Evolutionary conservation across 768 basidiomycete genomes (phyloP).

Genomic region (Sporobolomyces roseus): DNA sequence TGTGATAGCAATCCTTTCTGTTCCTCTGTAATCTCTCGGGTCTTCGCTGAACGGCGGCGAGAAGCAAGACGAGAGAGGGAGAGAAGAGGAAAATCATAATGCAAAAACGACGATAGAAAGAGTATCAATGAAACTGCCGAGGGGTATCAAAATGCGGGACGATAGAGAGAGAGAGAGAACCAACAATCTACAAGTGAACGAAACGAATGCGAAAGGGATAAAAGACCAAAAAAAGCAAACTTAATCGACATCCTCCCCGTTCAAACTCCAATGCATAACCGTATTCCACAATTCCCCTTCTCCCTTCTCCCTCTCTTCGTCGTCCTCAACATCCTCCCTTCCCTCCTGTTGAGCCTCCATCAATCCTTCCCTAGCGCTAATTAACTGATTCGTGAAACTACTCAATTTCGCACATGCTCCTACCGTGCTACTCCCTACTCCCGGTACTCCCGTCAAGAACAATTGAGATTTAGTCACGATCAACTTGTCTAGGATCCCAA

Average conservation of each 20-base stretch:
- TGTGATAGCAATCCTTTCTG: too few species aligned
- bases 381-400: constrained; percentile 59
- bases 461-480: constrained; percentile 55
- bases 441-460: constrained; percentile 54
- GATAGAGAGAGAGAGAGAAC: too few species aligned
- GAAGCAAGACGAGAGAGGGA: too few species aligned
- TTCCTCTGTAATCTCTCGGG: too few species aligned
- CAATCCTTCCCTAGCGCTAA: constrained; percentile 52
- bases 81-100: too few species aligned
- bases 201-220: too few species aligned
- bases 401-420: constrained; percentile 48
- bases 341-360: constrained; percentile 39
- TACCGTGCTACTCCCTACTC: constrained; percentile 1
- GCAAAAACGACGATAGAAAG: too few species aligned
- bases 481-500: constrained; percentile 60
- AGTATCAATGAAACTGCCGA: too few species aligned
- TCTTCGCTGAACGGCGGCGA: too few species aligned
- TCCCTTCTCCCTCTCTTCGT: not conserved
- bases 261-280: constrained; percentile 24
- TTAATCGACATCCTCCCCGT: constrained; percentile 20
- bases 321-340: constrained; percentile 30
- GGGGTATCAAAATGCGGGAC: too few species aligned
- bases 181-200: too few species aligned
- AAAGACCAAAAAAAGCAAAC: too few species aligned
- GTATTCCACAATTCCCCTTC: constrained; percentile 26